Evolutionary conservation across 1,139 yeast genomes (phyloP).

Genomic region (Debaryomycetaceae sp.): DNA sequence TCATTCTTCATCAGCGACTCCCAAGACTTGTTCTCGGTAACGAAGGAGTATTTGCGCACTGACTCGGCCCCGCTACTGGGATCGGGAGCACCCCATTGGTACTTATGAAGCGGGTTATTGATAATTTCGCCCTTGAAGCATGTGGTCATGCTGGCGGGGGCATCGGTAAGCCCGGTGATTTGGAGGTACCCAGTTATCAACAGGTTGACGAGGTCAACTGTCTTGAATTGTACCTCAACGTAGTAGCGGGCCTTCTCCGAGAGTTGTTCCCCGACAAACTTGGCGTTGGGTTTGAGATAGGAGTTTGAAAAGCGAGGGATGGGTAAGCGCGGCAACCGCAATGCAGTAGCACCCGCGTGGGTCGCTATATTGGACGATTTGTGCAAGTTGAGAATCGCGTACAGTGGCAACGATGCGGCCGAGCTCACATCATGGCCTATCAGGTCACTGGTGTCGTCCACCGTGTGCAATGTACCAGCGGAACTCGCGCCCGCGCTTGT

Average conservation of each 20-base stretch:
- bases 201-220: conserved; percentile 59
- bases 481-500: no score
- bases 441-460: no score
- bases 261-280: conserved; percentile 67
- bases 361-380: no score
- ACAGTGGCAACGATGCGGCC: no score
- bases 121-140: conserved; percentile 86
- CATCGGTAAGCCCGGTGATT: conserved; percentile 74
- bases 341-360: no score
- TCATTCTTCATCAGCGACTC: conserved; percentile 66
- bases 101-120: conserved; percentile 43
- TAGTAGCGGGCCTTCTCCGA: conserved; percentile 66
- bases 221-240: conserved; percentile 67
- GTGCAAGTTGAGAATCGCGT: no score
- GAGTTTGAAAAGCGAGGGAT: conserved; percentile 22
- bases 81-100: conserved; percentile 15
- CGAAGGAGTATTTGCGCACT: conserved; percentile 28
- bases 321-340: not conserved
- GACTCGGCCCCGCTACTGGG: conserved; percentile 12
- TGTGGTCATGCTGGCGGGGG: conserved; percentile 75
- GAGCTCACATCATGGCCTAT: no score
- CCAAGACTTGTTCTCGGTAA: conserved; percentile 47
- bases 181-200: conserved; percentile 73
- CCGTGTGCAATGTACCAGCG: no score
- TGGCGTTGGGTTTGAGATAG: conserved; percentile 59